phyloP scores from a whole-genome alignment of 1,139 yeast genomes.

The Wickerhamomyces sp. region DNA sequence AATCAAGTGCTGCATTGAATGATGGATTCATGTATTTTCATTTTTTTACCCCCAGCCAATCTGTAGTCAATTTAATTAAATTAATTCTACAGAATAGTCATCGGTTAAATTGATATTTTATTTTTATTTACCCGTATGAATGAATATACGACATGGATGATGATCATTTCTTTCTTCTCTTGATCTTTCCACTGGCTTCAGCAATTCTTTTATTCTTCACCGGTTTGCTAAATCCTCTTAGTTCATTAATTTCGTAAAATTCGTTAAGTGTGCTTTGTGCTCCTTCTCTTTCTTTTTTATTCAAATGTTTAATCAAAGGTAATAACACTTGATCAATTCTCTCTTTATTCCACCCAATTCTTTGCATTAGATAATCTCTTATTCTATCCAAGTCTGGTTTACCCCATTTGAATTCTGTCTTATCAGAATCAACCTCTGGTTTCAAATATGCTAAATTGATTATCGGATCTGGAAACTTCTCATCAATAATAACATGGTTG shows the following conservation, averaged over 20 bases:
- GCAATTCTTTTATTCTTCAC: slow-evolving; percentile 51
- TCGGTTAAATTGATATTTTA: no score
- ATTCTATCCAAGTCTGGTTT: slow-evolving; percentile 78
- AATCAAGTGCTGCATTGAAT: no score
- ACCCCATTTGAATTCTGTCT: slow-evolving; percentile 84
- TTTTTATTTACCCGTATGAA: no score
- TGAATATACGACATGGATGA: no score
- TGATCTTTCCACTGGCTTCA: slow-evolving; percentile 51
- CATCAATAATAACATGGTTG: slow-evolving; percentile 40
- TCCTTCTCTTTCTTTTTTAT: slow-evolving; percentile 50
- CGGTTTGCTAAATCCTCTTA: slow-evolving; percentile 32
- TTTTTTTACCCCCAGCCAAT: no score
- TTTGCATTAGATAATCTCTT: slow-evolving; percentile 60
- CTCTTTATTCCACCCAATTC: slow-evolving; percentile 79
- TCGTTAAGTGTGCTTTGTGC: slow-evolving; percentile 55
- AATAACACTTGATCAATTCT: slow-evolving; percentile 79
- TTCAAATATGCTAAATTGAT: slow-evolving; percentile 69
- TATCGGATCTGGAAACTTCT: slow-evolving; percentile 63
- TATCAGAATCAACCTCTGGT: slow-evolving; percentile 84
- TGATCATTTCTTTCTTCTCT: slow-evolving; percentile 13
- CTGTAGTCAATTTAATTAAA: no score
- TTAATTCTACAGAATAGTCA: no score
- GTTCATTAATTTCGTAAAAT: slow-evolving; percentile 44
- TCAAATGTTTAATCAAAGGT: slow-evolving; percentile 83
- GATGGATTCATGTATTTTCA: no score